Evolutionary conservation across 805 yeast genomes (phyloP), one percentile per base, ranked within the genome.

Genomic region (Myxozyma vanderwaltii): DNA sequence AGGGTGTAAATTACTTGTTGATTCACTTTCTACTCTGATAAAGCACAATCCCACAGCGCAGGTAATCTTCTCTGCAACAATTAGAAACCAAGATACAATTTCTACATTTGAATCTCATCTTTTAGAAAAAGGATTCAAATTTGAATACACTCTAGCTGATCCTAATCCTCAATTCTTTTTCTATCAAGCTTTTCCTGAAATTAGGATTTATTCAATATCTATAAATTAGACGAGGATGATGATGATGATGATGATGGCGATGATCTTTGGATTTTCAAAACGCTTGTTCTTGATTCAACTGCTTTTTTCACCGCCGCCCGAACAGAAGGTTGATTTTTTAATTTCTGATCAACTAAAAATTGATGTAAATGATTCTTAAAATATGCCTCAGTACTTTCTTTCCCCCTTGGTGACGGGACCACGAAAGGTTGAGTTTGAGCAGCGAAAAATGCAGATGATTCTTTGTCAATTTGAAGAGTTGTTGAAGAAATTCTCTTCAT

Each of bases 31-130:
- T 24, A 13, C 68, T 65, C 51, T 70, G 67, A 23, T 63, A 70
- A 17, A 47, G 6, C 27, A 33, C 33, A 13, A 53, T 35, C 48
- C 70, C 46, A 1, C 64, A 58, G 61, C 53, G 50, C n/a, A 63
- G 61, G 31, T 76, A 23, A 56, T 81, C 5, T 79, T 91, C 15
- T 85, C 95, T 1, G 92, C 95, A 4, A 88, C 97, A 0, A 78
- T 86, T 1, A 74, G 98, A 54, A 90, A 87, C 55, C 77, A 72
- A 24, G 77, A 73, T 1, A 85, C 90, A 0, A 67, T 80, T 1
- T 55, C 66, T 0, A 73, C 64, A 2, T 84, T 85, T 74, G 81
- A 78, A 48, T 45, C 66, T 0, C 70, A 67, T 33, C 69, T 82
- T 6, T 53, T 52, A 4, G 48, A 54, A 27, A 36, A 53, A 1